Evolutionary conservation across 1,284 basidiomycete species (phyloP).

Genomic region (Trichosporon sp.): DNA sequence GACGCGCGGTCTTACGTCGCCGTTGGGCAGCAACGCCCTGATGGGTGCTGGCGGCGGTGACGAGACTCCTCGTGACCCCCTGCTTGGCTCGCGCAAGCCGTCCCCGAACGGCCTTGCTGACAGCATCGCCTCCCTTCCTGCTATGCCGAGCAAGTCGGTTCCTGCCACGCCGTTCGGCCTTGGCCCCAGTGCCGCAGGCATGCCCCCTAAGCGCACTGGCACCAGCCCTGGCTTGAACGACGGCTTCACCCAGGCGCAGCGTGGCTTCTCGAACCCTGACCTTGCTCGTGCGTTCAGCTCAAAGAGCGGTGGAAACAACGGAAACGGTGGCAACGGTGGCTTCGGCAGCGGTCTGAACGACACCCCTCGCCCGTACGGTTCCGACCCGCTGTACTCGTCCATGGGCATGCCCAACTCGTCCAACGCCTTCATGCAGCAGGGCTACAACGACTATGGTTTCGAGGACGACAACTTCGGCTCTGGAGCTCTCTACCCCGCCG

Average conservation of each 20-base stretch:
- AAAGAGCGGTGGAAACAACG: constrained; percentile 66
- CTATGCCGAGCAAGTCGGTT: constrained; percentile 56
- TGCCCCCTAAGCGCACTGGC: constrained; percentile 42
- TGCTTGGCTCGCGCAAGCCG: constrained; percentile 37
- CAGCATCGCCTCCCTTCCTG: constrained; percentile 54
- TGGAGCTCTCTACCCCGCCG: constrained; percentile 71
- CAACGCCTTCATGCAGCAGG: constrained; percentile 56
- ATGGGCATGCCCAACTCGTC: constrained; percentile 37
- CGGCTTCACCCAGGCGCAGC: constrained; percentile 48
- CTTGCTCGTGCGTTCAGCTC: constrained; percentile 65
- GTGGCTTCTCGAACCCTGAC: constrained; percentile 58
- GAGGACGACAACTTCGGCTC: constrained; percentile 68
- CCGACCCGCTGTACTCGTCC: constrained; percentile 51
- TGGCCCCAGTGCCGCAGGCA: constrained; percentile 35
- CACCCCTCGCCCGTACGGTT: constrained; percentile 48
- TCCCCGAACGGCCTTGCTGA: constrained; percentile 54
- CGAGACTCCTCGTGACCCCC: constrained; percentile 41
- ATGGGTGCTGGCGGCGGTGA: constrained; percentile 57
- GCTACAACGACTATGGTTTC: constrained; percentile 69
- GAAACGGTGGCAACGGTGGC: constrained; percentile 13
- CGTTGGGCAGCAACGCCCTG: constrained; percentile 66
- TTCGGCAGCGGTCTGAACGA: constrained; percentile 53
- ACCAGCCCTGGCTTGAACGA: constrained; percentile 42
- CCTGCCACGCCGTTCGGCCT: constrained; percentile 55
- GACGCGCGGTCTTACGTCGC: constrained; percentile 49